phyloP scores from a whole-genome alignment of 169 alveolate genomes.

The Plasmodium cynomolgi region DNA sequence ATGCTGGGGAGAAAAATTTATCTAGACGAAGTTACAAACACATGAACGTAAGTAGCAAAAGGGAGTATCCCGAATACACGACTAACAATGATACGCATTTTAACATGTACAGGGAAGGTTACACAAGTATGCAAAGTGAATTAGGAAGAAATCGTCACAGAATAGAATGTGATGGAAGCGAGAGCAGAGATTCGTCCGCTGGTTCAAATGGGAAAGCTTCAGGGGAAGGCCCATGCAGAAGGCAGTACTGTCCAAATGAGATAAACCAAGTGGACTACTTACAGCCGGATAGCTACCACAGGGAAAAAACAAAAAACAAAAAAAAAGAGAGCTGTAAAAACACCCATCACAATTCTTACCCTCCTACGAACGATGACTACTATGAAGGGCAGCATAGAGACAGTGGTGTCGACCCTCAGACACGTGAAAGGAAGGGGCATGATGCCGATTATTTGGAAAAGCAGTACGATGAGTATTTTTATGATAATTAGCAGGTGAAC shows the following conservation, averaged over 20 bases:
- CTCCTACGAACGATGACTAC: background rate
- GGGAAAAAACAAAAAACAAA: background rate
- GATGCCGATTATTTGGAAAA: constrained; percentile 16
- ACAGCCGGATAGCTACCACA: background rate
- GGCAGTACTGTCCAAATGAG: background rate
- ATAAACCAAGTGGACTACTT: background rate
- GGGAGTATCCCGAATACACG: background rate
- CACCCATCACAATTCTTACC: background rate
- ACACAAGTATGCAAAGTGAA: background rate
- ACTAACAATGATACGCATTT: background rate
- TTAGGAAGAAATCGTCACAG: background rate
- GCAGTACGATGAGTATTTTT: constrained; percentile 51
- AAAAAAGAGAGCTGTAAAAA: background rate
- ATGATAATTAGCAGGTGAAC: background rate
- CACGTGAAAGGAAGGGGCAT: background rate
- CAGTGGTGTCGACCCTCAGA: background rate
- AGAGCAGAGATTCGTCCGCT: background rate
- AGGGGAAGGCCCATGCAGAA: background rate
- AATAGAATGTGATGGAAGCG: background rate
- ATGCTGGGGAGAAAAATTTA: background rate
- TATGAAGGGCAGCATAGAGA: background rate
- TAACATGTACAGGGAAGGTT: background rate
- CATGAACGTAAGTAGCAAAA: background rate
- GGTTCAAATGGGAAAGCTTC: background rate
- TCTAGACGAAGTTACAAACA: background rate